A percentile compares a stretch with the other conserved stretches of the same genome.
These are phyloP conservation scores for Blepharisma japonicum DNA, from an alignment of 73 alveolate species.

Conservation along the genomic window DNA sequence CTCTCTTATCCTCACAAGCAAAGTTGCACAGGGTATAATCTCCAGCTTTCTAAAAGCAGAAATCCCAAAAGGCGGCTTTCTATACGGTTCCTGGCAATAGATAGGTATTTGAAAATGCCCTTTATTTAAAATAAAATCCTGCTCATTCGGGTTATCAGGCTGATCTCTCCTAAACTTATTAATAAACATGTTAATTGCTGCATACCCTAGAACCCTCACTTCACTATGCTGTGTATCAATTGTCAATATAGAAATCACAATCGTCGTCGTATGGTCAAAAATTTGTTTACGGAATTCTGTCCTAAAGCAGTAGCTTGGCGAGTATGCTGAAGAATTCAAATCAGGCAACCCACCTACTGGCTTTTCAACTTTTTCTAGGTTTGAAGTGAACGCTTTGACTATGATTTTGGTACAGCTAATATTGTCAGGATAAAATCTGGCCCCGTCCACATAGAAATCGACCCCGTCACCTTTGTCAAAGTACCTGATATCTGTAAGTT, in stretches of 20 bases:
- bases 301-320: conserved; percentile 72
- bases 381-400: conserved; percentile 51
- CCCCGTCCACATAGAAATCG: conserved; percentile 80
- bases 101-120: conserved; percentile 75
- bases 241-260: conserved; percentile 65
- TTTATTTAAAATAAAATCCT: conserved; percentile 59
- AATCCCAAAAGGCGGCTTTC: conserved; percentile 59
- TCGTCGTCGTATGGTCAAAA: conserved; percentile 72
- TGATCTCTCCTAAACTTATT: conserved; percentile 49
- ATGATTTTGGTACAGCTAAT: conserved; percentile 64
- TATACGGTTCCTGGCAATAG: conserved; percentile 70
- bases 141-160: conserved; percentile 58
- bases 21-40: conserved; percentile 68
- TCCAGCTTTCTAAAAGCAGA: conserved; percentile 61
- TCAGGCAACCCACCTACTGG: conserved; percentile 77
- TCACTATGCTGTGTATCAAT: conserved; percentile 66
- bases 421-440: conserved; percentile 84
- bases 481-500: conserved; percentile 33
- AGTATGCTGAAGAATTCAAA: conserved; percentile 51
- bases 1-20: conserved; percentile 57
- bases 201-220: conserved; percentile 71
- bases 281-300: conserved; percentile 69
- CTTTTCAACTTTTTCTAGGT: conserved; percentile 51
- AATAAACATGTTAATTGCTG: conserved; percentile 72
- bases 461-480: conserved; percentile 72